Percentiles rank a stretch among this genome's conserved stretches.
phyloP scores from a whole-genome alignment of 768 basidiomycete species.

The Calocybe indica region DNA sequence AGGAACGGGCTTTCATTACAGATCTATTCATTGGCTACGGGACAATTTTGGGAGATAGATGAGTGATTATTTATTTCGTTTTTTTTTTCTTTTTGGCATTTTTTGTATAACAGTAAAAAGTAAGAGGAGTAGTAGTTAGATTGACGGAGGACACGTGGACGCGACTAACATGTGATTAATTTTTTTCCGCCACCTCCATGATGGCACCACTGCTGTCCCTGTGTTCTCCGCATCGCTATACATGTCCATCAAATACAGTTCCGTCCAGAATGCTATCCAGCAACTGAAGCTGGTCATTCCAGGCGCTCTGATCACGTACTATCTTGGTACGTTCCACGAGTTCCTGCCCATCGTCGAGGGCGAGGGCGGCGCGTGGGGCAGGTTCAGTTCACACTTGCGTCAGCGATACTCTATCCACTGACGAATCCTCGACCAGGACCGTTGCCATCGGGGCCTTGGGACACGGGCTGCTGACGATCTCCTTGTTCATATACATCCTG shows the following conservation, averaged over 20 bases:
- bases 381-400: constrained; percentile 31
- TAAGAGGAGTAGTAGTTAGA: no score
- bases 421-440: constrained; percentile 29
- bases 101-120: no score
- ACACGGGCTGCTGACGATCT: constrained; percentile 54
- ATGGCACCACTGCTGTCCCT: neutral
- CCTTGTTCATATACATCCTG: constrained; percentile 69
- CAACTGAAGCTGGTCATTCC: constrained; percentile 77
- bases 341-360: constrained; percentile 38
- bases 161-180: constrained; percentile 7
- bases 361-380: constrained; percentile 40
- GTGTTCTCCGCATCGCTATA: neutral
- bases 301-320: constrained; percentile 59
- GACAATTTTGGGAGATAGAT: no score
- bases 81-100: no score
- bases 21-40: no score
- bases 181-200: neutral
- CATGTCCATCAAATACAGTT: constrained; percentile 13
- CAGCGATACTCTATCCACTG: neutral
- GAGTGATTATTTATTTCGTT: no score
- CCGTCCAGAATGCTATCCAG: constrained; percentile 43
- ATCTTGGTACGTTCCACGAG: constrained; percentile 48
- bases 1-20: no score
- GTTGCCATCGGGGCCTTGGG: constrained; percentile 48
- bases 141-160: neutral